Evolutionary conservation across 2,329 filamentous ascomycete species (phyloP).

Genomic region (Phyllosticta paracitricarpa): DNA sequence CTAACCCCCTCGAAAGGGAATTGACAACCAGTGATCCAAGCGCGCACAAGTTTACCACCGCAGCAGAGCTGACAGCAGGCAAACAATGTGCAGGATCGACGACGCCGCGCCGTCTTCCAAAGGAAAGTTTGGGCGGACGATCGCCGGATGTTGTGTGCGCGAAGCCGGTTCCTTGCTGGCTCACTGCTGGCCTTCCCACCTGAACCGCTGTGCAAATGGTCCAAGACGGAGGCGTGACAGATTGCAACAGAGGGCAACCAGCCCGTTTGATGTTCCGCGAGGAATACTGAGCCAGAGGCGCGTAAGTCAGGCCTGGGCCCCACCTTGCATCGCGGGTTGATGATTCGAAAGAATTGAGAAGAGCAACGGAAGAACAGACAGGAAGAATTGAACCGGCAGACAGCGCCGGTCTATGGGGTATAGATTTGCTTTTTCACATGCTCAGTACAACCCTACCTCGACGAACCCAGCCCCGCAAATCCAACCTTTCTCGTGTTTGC

Average conservation of each 20-base stretch:
- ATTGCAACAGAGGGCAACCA: background rate
- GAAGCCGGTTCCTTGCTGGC: background rate
- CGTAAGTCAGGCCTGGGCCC: constrained; percentile 42
- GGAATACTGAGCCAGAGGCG: constrained; percentile 45
- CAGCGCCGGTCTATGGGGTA: background rate
- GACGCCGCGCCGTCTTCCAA: background rate
- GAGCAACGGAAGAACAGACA: background rate
- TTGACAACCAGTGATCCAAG: background rate
- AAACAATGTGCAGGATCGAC: background rate
- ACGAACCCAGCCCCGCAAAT: constrained; percentile 8
- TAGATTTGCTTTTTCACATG: constrained; percentile 1
- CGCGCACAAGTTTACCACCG: background rate
- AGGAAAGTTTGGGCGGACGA: background rate
- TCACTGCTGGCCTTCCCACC: background rate
- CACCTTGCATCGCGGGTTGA: constrained; percentile 38
- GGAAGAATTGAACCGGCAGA: background rate
- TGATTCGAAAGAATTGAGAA: constrained; percentile 1
- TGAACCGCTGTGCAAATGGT: background rate
- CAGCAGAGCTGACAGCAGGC: background rate
- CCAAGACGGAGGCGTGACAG: background rate
- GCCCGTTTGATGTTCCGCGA: constrained; percentile 36
- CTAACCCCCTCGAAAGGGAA: background rate
- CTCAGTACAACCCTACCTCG: background rate
- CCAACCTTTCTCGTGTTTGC: constrained; percentile 7
- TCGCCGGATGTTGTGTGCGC: background rate